Base-by-base conservation (phyloP, 768 basidiomycete genomes). In the Podaxis mareebaensis region DNA sequence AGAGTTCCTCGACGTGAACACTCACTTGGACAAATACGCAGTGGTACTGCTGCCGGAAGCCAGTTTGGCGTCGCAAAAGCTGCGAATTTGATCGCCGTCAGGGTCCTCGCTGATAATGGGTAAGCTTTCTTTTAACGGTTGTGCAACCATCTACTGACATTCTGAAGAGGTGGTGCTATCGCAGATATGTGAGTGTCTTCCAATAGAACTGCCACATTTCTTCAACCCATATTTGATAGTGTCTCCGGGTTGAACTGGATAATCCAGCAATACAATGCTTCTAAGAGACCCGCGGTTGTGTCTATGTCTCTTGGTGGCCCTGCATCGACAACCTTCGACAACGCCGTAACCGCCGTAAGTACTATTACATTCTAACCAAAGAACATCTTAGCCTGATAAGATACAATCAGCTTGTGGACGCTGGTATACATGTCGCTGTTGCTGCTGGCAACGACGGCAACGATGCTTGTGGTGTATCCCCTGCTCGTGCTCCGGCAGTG, bases 21-120 rank as follows among this genome's bases (percentile, higher is more conserved):
- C 33, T 44, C 17, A 59, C 22, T 13, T 12, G 8, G 15, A 28
- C 17, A 30, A 3, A 17, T 54, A 28, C 8, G 8, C 28, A 71
- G 71, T 26, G 72, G 70, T 0, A 71, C 66, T 4, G 72, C 69
- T 42, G 72, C 67, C 6, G 72, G 72, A 3, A 68, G 42, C 36
- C 69, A 66, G 30, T 73, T 58, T 51, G 72, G 72, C 56, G 69
- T 71, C 30, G 70, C 66, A 1, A 73, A 77, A 65, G 64, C 61
- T 26, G 77, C 75, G 0, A 72, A 68, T 57, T 66, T 79, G 62
- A 69, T 80, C 61, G 77, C 78, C 7, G 78, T 81, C 52, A 81
- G 79, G 62, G 79, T 79, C 12, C 72, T 79, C 22, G 68, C 65
- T 52, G 74, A 76, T 57, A 58, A 42, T 6, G 77, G 76, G 69